Evolutionary conservation across 2,329 filamentous ascomycete genomes (phyloP), one percentile per base, ranked within the genome.

Genomic region (Seiridium unicorne): DNA sequence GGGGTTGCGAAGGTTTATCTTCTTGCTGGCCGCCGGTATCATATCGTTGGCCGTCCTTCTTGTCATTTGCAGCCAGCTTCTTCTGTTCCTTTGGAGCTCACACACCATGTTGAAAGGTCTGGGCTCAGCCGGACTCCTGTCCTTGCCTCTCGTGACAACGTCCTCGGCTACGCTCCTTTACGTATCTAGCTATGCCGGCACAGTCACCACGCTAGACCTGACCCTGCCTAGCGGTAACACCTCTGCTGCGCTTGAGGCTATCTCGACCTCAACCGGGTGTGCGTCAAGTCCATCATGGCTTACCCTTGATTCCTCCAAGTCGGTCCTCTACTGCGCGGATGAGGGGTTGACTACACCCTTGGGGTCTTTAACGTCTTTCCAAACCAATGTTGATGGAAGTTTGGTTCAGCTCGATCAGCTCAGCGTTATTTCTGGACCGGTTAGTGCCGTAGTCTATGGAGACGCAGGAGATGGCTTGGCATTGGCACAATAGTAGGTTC

Each of bases 231-330:
- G 61, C 58, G 65, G 63, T 57, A 51, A 63, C 63, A 60, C 65
- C 58, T 58, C 62, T 44, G 66, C 71, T 62, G 67, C 67, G 59
- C 77, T 87, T 61, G 71, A 75, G 64, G 68, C 72, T 26, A 71
- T 81, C 18, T 77, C 77, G 38, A 58, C 44, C 13, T 59, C 56
- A 44, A 49, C 54, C 10, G 73, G 73, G 34, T 88, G 85, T 69
- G 80, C 76, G 5, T 70, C 74, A 1, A 81, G 78, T 61, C 81
- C 85, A 2, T 81, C 84, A 9, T 89, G 85, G 84, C 73, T 89
- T 53, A 84, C 83, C 26, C 75, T 85, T 31, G 81, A 84, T 65
- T 67, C 74, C 54, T 63, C 72, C 40, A 76, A 77, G 58, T 73
- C 74, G 18, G 70, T 77, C 4, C 73, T 89, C 7, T 85, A 83